phyloP scores from a whole-genome alignment of 768 basidiomycete species.

The Tylopilus cervinicoccineus region DNA sequence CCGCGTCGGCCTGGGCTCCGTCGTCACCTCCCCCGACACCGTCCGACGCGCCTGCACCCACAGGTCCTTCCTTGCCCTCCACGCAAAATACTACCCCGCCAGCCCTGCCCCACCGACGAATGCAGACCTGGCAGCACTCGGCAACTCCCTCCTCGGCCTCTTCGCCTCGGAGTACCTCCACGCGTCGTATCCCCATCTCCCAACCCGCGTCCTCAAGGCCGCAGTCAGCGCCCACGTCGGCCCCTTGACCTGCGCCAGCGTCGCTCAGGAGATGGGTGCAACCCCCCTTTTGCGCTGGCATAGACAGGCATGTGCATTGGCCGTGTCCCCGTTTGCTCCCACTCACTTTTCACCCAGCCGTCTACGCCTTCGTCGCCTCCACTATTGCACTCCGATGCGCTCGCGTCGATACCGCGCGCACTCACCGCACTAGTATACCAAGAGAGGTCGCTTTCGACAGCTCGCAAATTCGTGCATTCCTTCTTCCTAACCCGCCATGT shows the following conservation, averaged over 20 bases:
- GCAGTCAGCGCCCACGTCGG: slow-evolving; percentile 93
- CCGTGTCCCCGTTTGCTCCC: background rate
- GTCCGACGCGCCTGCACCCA: slow-evolving; percentile 80
- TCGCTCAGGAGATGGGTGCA: slow-evolving; percentile 85
- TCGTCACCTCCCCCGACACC: slow-evolving; percentile 49
- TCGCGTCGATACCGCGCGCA: slow-evolving; percentile 83
- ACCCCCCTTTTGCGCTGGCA: slow-evolving; percentile 78
- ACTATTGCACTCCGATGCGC: slow-evolving; percentile 77
- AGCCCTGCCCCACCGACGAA: slow-evolving; percentile 61
- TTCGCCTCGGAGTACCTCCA: slow-evolving; percentile 84
- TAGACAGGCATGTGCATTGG: slow-evolving; percentile 48
- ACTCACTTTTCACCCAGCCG: slow-evolving; percentile 35
- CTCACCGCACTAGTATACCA: slow-evolving; percentile 88
- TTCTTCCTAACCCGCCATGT: slow-evolving; percentile 86
- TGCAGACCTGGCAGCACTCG: slow-evolving; percentile 67
- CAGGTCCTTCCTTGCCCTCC: slow-evolving; percentile 57
- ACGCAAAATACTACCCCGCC: slow-evolving; percentile 53
- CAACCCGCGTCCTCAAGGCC: slow-evolving; percentile 86
- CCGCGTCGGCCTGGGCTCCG: slow-evolving; percentile 63
- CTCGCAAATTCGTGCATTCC: slow-evolving; percentile 85
- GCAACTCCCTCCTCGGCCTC: slow-evolving; percentile 86
- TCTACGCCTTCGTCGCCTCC: slow-evolving; percentile 44
- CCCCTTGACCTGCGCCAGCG: slow-evolving; percentile 72
- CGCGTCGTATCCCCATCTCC: slow-evolving; percentile 82
- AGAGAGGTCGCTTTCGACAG: slow-evolving; percentile 76